Conservation (phyloP, 805 yeast species). For the Saccharomycopsis schoenii region DNA sequence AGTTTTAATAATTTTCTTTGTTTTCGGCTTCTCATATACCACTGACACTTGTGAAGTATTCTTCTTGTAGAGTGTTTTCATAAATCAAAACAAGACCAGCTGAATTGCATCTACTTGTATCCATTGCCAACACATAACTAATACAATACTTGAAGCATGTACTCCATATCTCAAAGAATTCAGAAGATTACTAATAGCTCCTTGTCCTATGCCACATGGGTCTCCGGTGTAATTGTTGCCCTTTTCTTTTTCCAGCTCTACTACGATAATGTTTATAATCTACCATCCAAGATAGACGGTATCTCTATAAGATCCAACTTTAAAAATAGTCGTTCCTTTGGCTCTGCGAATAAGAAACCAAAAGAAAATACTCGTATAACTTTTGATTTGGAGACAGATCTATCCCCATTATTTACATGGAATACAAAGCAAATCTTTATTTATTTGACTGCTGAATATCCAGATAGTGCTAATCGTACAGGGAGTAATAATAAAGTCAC, state of each 20-base stretch:
- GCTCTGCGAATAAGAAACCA: conserved; percentile 53
- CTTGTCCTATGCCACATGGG: conserved; percentile 38
- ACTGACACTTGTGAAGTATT: too few relatives aligned
- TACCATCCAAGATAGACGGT: conserved; percentile 30
- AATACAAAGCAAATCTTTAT: conserved; percentile 94
- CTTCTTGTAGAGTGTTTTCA: too few relatives aligned
- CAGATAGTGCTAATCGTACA: conserved; percentile 29
- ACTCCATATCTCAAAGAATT: conserved; percentile 32
- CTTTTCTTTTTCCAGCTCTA: conserved; percentile 42
- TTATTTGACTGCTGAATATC: conserved; percentile 79
- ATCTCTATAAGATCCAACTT: conserved; percentile 30
- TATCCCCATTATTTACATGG: conserved; percentile 83
- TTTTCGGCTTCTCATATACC: too few relatives aligned
- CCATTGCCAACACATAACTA: neutral
- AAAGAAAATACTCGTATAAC: conserved; percentile 66
- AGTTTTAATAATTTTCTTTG: too few relatives aligned
- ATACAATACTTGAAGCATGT: conserved; percentile 25
- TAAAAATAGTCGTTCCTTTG: conserved; percentile 50
- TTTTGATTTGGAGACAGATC: conserved; percentile 69
- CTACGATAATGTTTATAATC: conserved; percentile 33
- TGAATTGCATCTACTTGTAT: too few relatives aligned
- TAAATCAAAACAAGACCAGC: too few relatives aligned
- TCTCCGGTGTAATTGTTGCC: conserved; percentile 38
- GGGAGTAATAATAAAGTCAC: conserved; percentile 57
- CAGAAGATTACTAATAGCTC: conserved; percentile 47